A percentile compares a stretch with the other conserved stretches of the same genome.
Conservation (phyloP, 1,284 basidiomycete species). For the Ganoderma lingzhi region DNA sequence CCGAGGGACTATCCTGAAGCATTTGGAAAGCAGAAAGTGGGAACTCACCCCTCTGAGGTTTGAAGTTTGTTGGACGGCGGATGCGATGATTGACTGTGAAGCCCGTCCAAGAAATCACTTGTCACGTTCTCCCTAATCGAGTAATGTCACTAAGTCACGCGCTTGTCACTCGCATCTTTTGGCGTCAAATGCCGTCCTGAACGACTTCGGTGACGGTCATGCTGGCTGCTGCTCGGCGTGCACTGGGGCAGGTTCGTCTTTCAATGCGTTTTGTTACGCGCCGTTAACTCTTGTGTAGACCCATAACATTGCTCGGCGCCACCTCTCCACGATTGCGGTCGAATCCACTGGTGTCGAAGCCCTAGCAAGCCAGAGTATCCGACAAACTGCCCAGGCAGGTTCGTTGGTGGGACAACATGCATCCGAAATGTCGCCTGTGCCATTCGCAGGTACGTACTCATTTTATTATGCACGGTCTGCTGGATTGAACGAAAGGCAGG, state of each 20-base stretch:
- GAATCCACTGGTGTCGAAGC: constrained; percentile 10
- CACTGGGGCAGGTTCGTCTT: constrained; percentile 34
- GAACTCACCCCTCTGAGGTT: constrained; percentile 52
- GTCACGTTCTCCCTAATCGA: constrained; percentile 9
- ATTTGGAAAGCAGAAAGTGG: constrained; percentile 27
- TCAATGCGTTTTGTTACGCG: neutral
- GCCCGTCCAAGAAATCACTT: constrained; percentile 31
- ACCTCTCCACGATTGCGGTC: constrained; percentile 27
- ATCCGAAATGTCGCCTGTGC: neutral
- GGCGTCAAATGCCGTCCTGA: constrained; percentile 18
- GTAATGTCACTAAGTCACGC: constrained; percentile 16
- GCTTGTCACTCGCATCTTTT: neutral
- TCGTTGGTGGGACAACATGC: constrained; percentile 7
- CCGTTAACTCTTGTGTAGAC: constrained; percentile 10
- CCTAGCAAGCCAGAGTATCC: neutral
- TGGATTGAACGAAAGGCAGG: constrained; percentile 39
- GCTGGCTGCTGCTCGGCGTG: constrained; percentile 40
- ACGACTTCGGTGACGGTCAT: constrained; percentile 33
- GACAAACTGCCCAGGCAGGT: constrained; percentile 12
- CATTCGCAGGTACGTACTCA: constrained; percentile 12
- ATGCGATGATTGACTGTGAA: constrained; percentile 30
- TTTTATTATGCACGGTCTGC: no score
- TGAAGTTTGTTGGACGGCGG: constrained; percentile 42
- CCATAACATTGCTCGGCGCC: constrained; percentile 22
- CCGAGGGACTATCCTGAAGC: constrained; percentile 17